Evolutionary conservation across 257 asterid species (phyloP), one percentile per base, ranked within the genome.

Genomic region (Osmanthus fragrans): DNA sequence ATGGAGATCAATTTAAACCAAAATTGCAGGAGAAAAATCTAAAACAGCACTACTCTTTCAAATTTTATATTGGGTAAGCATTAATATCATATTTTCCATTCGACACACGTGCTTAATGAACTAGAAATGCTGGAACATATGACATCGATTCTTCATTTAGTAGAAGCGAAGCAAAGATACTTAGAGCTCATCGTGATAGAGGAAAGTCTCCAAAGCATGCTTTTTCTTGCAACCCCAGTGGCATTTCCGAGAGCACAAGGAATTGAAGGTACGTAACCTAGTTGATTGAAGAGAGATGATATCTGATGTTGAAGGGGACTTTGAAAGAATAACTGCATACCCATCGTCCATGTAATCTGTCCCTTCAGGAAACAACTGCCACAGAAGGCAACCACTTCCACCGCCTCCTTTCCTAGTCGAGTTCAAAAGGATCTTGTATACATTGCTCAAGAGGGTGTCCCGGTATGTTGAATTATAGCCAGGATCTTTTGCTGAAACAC

Each of bases 311-410:
- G 96, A 88, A 30, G 88, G 85, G 10, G 88, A 85, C 80, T 88
- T 91, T 13, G 97, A 79, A 30, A 94, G 97, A 80, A 94, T 93
- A 42, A 94, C 21, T 39, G 96, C 97, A 60, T 92, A 92, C 18
- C 99, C 99, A 60, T 92, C 98, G 56, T 95, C 99, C 99, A 92
- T 92, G 85, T 91, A 90, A 0, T 91, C 96, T 34, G 98, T 91
- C 33, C 95, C 96, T 72, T 92, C 91, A 0, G 98, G 98, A 80
- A 94, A 94, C 51, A 94, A 78, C 88, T 94, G 98, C 98, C 99
- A 94, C 73, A 94, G 30, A 6, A 94, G 90, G 85, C 87, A 80
- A 27, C 98, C 97, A 4, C 90, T 92, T 32, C 92, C 97, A 42
- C 92, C 70, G n/a, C 98, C 98, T 23, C 99, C 99, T 76, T 67